A percentile compares a stretch with the other conserved stretches of the same genome.
Conservation (phyloP, 2,329 filamentous ascomycete species). For the Microdochium nivale region DNA sequence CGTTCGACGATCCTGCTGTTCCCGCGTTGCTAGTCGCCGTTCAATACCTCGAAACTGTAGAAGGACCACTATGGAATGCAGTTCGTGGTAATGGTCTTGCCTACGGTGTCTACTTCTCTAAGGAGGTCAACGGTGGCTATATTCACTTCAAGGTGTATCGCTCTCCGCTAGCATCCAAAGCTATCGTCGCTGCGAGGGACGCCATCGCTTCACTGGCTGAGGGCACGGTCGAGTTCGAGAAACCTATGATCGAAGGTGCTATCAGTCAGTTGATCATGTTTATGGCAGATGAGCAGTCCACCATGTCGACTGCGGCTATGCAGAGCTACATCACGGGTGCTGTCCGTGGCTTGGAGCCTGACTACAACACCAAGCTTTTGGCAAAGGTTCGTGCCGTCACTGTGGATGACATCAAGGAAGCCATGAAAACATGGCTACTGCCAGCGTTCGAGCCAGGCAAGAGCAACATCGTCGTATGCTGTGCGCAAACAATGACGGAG, state of each 20-base stretch:
- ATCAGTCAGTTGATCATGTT: conserved; percentile 81
- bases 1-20: conserved; percentile 67
- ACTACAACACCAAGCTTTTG: conserved; percentile 72
- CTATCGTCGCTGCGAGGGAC: conserved; percentile 67
- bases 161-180: conserved; percentile 81
- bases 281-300: conserved; percentile 83
- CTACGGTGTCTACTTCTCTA: conserved; percentile 75
- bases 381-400: conserved; percentile 68
- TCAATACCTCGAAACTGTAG: conserved; percentile 84
- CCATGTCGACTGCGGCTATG: conserved; percentile 71
- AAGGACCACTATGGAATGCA: conserved; percentile 89
- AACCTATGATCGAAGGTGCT: conserved; percentile 77
- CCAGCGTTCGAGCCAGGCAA: conserved; percentile 72
- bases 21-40: conserved; percentile 82
- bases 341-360: conserved; percentile 63
- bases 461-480: conserved; percentile 82
- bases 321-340: conserved; percentile 79
- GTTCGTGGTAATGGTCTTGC: conserved; percentile 90
- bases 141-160: conserved; percentile 83
- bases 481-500: conserved; percentile 76
- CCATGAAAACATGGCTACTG: conserved; percentile 66
- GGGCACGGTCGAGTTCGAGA: conserved; percentile 65
- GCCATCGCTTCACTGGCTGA: conserved; percentile 68
- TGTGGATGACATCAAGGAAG: conserved; percentile 66
- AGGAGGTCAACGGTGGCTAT: conserved; percentile 70